Percentiles rank a stretch among this genome's conserved stretches.
These are phyloP conservation scores for Strobilomyces confusus DNA, from an alignment of 768 basidiomycete genomes.

Conservation along the genomic window DNA sequence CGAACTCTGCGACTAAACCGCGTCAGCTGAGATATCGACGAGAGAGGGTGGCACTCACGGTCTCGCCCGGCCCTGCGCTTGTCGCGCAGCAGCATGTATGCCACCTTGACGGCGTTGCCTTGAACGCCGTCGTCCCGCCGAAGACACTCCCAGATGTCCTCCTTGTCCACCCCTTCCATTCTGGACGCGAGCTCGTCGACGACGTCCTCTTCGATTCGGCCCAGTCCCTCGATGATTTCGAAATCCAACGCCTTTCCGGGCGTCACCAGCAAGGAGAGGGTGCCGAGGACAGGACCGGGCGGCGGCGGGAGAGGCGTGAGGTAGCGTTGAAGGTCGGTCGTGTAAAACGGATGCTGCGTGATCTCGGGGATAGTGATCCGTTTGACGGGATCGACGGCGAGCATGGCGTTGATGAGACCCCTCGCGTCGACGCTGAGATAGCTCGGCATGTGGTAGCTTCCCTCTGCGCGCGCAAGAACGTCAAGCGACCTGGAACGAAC, in stretches of 20 bases:
- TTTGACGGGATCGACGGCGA: constrained; percentile 90
- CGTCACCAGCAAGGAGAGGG: constrained; percentile 66
- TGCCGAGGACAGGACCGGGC: constrained; percentile 73
- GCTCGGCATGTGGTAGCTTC: constrained; percentile 80
- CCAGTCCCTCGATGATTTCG: constrained; percentile 87
- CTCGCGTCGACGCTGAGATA: constrained; percentile 76
- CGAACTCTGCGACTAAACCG: constrained; percentile 62
- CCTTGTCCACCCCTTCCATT: constrained; percentile 71
- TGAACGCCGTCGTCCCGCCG: constrained; percentile 78
- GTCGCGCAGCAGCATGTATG: constrained; percentile 90
- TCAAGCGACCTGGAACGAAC: neutral
- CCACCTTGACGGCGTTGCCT: constrained; percentile 94
- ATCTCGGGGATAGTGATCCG: constrained; percentile 94
- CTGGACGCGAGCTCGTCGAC: constrained; percentile 74
- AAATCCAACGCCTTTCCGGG: constrained; percentile 68
- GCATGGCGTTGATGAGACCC: constrained; percentile 81
- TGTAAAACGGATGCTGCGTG: constrained; percentile 87
- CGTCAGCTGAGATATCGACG: constrained; percentile 10
- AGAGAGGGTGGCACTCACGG: constrained; percentile 47
- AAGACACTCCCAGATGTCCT: constrained; percentile 86
- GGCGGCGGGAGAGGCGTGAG: constrained; percentile 77
- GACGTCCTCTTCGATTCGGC: constrained; percentile 87
- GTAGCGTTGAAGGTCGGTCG: constrained; percentile 78
- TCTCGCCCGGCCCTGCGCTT: constrained; percentile 81
- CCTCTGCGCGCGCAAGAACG: constrained; percentile 49